Base-by-base conservation (phyloP, 345 rosid species). In the Crucihimalaya himalaica region DNA sequence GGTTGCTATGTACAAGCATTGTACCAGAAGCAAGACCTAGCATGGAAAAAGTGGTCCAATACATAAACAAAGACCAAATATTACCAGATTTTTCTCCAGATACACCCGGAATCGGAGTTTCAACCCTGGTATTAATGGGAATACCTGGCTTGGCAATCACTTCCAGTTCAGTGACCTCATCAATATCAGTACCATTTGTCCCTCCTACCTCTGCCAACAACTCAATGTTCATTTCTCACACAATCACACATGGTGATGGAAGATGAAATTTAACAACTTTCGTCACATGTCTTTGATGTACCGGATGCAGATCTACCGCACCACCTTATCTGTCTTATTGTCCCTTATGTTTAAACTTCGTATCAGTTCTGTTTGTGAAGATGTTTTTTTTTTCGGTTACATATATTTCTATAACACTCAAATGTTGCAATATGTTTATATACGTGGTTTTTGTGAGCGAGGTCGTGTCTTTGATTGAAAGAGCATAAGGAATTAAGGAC, bases 1-100 rank as follows among this genome's bases (percentile, higher is more conserved):
- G 89, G n/a, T 43, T 83, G 68, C 43, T 83, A 0, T 85, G 89
- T 63, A 81, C 82, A 11, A 75, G 77, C 16, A 8, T 60, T 8
- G 42, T 52, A 4, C 77, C 85, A 11, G 77, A 43, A 3, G 29
- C 54, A 2, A 78, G 85, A 75, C 90, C 73, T 13, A 63, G 25
- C 1, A 70, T 77, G 80, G 66, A 64, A 16, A 37, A 71, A 63
- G 75, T 71, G 25, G 59, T 70, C 8, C 80, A 70, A 15, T 63
- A 16, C 70, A 31, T 76, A 27, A 63, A 70, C 53, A 55, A 47
- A 13, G 63, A 70, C 35, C 52, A 43, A 43, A 14, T 2, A 4
- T 64, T 77, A 39, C 75, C 76, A 27, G 46, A 29, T 9, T 69
- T 76, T n/a, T 53, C 66, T 34, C 67, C 61, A 11, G 42, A 70